A percentile compares a stretch with the other conserved stretches of the same genome.
Conservation (phyloP, 2,329 filamentous ascomycete species). For the Pezicula carpinea region DNA sequence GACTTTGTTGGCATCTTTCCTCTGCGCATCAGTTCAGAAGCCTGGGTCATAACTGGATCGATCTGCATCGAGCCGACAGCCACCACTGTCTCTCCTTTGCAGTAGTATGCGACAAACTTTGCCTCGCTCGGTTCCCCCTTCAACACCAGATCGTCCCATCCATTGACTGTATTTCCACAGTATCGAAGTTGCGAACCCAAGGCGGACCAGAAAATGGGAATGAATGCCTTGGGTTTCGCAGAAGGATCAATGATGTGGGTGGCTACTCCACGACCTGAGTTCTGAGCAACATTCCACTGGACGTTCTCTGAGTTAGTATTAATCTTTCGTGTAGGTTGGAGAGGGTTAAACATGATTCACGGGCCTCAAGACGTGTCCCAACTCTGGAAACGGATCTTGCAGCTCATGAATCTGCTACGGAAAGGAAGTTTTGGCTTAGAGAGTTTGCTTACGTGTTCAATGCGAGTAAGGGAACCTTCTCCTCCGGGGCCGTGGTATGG, state of each 20-base stretch:
- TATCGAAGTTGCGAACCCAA: conserved; percentile 86
- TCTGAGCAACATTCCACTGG: conserved; percentile 99
- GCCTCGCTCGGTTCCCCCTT: conserved; percentile 71
- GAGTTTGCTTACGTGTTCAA: too few species aligned
- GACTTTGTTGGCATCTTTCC: conserved; percentile 80
- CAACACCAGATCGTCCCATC: conserved; percentile 82
- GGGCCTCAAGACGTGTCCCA: too few species aligned
- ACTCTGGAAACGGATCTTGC: too few species aligned
- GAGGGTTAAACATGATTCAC: too few species aligned
- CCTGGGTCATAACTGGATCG: conserved; percentile 82
- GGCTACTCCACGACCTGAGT: conserved; percentile 77
- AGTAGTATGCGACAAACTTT: conserved; percentile 88
- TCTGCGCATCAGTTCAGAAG: conserved; percentile 77
- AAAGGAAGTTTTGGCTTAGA: too few species aligned
- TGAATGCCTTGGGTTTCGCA: conserved; percentile 65
- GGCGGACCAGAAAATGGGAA: conserved; percentile 96
- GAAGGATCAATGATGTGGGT: conserved; percentile 66
- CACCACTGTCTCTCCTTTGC: conserved; percentile 78
- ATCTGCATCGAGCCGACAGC: conserved; percentile 87
- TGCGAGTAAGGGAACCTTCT: conserved; percentile 67
- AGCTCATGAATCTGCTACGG: too few species aligned
- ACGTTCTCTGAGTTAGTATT: too few species aligned
- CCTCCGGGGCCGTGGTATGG: conserved; percentile 90
- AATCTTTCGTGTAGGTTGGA: too few species aligned
- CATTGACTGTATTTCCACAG: conserved; percentile 78